Percentiles rank a stretch among this genome's conserved stretches.
Evolutionary conservation across 192 early-diverging fungal genomes (phyloP).

Genomic region (Gonapodya prolifera): DNA sequence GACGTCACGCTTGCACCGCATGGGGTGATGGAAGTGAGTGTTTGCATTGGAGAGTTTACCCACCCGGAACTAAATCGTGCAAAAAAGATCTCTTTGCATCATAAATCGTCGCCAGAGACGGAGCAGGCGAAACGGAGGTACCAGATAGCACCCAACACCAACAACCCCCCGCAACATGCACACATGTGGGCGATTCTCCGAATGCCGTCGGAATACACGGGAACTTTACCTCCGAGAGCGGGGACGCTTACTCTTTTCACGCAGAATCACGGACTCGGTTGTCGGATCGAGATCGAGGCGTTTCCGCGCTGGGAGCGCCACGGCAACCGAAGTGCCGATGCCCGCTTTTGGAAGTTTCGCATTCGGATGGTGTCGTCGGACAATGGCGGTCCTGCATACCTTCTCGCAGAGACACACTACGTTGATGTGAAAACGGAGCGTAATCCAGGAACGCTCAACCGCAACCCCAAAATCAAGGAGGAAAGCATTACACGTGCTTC

Average conservation of each 20-base stretch:
- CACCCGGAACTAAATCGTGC: background rate
- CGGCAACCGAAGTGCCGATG: background rate
- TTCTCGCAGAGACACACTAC: background rate
- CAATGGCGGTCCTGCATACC: background rate
- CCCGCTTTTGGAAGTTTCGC: background rate
- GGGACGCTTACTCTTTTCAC: background rate
- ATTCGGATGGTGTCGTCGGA: background rate
- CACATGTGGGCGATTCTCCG: background rate
- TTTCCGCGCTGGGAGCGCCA: background rate
- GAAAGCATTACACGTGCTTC: background rate
- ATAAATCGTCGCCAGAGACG: background rate
- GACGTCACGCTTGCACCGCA: background rate
- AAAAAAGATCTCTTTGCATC: background rate
- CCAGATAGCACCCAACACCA: background rate
- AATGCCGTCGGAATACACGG: background rate
- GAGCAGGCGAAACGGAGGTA: background rate
- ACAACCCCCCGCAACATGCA: background rate
- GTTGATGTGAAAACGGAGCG: background rate
- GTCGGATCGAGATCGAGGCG: background rate
- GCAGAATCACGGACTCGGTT: background rate
- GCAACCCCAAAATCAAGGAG: background rate
- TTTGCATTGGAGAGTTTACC: background rate
- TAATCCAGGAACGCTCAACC: background rate
- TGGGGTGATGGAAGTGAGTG: background rate
- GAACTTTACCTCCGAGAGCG: background rate